Evolutionary conservation across 2,329 filamentous ascomycete genomes (phyloP).

Genomic region (Furcasterigmium sp.): DNA sequence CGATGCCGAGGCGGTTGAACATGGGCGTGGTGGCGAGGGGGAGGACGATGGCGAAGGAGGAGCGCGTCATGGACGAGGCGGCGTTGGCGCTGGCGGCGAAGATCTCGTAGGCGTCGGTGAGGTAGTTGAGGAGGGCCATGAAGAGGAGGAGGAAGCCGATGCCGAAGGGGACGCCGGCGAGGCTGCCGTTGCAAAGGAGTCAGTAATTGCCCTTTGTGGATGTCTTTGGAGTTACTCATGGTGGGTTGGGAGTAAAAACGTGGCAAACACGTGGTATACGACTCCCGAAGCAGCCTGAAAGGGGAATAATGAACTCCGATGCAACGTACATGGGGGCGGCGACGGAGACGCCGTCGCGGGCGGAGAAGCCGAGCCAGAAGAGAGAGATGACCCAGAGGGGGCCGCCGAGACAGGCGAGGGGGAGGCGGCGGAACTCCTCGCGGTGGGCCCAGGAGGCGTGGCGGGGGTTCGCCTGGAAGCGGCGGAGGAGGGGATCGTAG

Average conservation of each 20-base stretch:
- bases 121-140: conserved; percentile 59
- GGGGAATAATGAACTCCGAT: no score
- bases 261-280: no score
- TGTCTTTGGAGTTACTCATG: no score
- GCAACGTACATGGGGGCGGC: conserved; percentile 52
- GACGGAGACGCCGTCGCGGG: conserved; percentile 41
- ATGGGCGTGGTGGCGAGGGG: conserved; percentile 49
- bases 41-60: conserved; percentile 31
- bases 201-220: no score
- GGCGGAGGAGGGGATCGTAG: conserved; percentile 57
- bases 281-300: no score
- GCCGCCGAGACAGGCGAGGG: conserved; percentile 65
- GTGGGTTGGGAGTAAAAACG: no score
- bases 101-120: conserved; percentile 63
- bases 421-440: conserved; percentile 65
- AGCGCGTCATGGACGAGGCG: conserved; percentile 12
- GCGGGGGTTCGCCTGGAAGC: conserved; percentile 34
- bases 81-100: conserved; percentile 37
- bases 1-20: conserved; percentile 40
- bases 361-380: conserved; percentile 60
- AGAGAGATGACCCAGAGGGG: conserved; percentile 53
- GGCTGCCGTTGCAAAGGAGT: no score
- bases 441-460: conserved; percentile 50
- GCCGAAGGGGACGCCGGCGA: conserved; percentile 58
- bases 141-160: conserved; percentile 59